Conservation (phyloP, 1,139 yeast species). For the Candida buenavistaensis region DNA sequence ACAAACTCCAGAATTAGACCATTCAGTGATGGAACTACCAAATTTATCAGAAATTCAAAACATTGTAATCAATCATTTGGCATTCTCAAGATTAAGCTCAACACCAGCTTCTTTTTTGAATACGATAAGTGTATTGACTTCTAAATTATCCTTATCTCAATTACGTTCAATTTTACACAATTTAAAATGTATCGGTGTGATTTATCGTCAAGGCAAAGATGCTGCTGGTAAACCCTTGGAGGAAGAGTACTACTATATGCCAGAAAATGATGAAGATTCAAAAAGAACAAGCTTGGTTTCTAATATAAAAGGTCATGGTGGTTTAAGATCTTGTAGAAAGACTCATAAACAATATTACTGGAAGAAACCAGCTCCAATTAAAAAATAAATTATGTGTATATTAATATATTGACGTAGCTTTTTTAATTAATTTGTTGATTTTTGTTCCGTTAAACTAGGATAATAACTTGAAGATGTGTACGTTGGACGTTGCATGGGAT, state of each 20-base stretch:
- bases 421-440: no score
- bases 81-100: conserved; percentile 84
- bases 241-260: conserved; percentile 87
- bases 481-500: background rate
- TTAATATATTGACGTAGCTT: no score
- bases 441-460: conserved; percentile 5
- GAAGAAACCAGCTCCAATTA: conserved; percentile 67
- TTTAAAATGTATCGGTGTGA: conserved; percentile 72
- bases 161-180: conserved; percentile 51
- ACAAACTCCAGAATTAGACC: conserved; percentile 15
- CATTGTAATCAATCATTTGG: conserved; percentile 78
- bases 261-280: conserved; percentile 74
- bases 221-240: conserved; percentile 95
- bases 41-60: conserved; percentile 56
- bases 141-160: conserved; percentile 45
- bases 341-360: conserved; percentile 91
- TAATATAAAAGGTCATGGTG: conserved; percentile 77
- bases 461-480: conserved; percentile 10
- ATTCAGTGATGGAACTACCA: conserved; percentile 28
- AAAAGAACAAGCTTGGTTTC: conserved; percentile 71
- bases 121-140: conserved; percentile 53
- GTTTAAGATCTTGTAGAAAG: conserved; percentile 85
- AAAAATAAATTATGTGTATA: no score
- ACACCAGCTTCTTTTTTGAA: conserved; percentile 76
- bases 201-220: conserved; percentile 86